Conservation (phyloP, 768 basidiomycete species). For the Russula griseocarnosa region DNA sequence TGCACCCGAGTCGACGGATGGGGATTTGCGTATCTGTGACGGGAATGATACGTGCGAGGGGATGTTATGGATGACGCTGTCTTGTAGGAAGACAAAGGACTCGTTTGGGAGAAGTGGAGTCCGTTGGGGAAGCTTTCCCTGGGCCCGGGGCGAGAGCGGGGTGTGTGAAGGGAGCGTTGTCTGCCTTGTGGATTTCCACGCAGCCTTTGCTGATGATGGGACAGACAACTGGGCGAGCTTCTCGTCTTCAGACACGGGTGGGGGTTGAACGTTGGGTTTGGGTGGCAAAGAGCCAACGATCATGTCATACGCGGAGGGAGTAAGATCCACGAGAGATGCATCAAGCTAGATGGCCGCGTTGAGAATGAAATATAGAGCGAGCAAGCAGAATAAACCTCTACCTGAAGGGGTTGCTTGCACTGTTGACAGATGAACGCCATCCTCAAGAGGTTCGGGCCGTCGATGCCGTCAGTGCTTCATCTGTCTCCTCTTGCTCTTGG, state of each 20-base stretch:
- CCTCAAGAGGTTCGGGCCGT: constrained; percentile 4
- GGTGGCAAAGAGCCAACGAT: constrained; percentile 68
- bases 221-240: constrained; percentile 47
- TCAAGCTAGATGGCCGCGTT: constrained; percentile 53
- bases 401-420: constrained; percentile 88
- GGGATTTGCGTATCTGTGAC: constrained; percentile 43
- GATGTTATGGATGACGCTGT: constrained; percentile 70
- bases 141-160: constrained; percentile 50
- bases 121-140: constrained; percentile 59
- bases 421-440: constrained; percentile 73
- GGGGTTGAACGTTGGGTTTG: constrained; percentile 42
- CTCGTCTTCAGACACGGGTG: constrained; percentile 41
- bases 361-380: neutral
- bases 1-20: constrained; percentile 38
- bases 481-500: neutral
- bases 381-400: constrained; percentile 33
- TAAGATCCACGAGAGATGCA: constrained; percentile 83
- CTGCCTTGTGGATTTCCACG: constrained; percentile 58
- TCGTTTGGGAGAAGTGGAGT: constrained; percentile 62
- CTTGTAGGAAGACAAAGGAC: constrained; percentile 88
- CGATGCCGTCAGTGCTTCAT: neutral
- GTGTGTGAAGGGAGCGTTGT: constrained; percentile 32
- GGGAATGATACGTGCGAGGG: constrained; percentile 50
- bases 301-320: constrained; percentile 84
- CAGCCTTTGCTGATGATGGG: constrained; percentile 51